Evolutionary conservation across 2,329 filamentous ascomycete species (phyloP).

Genomic region (Magnaporthiopsis incrustans): DNA sequence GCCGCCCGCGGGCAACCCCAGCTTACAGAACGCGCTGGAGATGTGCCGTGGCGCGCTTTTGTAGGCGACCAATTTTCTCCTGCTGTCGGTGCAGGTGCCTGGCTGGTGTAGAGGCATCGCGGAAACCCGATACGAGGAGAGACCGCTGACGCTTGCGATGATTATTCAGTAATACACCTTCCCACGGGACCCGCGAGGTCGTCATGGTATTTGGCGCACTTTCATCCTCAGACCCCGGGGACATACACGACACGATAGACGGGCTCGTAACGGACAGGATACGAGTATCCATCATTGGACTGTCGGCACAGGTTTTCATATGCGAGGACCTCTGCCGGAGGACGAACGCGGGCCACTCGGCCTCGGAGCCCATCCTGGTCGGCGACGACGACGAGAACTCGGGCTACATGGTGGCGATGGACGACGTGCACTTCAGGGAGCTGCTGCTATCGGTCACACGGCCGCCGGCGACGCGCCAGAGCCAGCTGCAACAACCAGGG

Average conservation of each 20-base stretch:
- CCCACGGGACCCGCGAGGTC: slow-evolving; percentile 87
- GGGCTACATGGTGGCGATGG: slow-evolving; percentile 75
- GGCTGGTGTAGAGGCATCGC: neutral
- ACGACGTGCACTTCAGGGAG: slow-evolving; percentile 82
- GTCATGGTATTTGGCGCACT: slow-evolving; percentile 88
- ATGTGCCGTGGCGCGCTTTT: slow-evolving; percentile 91
- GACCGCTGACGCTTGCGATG: neutral
- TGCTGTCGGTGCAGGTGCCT: neutral
- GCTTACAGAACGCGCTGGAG: slow-evolving; percentile 89
- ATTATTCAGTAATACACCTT: slow-evolving; percentile 67
- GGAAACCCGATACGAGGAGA: slow-evolving; percentile 10
- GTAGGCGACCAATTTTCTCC: slow-evolving; percentile 32
- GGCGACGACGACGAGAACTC: slow-evolving; percentile 25
- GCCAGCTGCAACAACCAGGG: slow-evolving; percentile 36
- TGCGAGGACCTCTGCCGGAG: slow-evolving; percentile 81
- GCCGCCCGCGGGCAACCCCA: slow-evolving; percentile 67
- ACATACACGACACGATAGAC: slow-evolving; percentile 85
- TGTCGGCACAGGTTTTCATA: slow-evolving; percentile 86
- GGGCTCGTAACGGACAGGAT: slow-evolving; percentile 75
- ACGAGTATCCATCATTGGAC: slow-evolving; percentile 78
- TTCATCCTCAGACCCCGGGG: slow-evolving; percentile 83
- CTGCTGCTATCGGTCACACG: slow-evolving; percentile 85
- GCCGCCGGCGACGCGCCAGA: slow-evolving; percentile 70
- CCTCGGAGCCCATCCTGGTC: neutral
- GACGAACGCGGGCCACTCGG: slow-evolving; percentile 69